Conservation (phyloP, 441 rosid genomes). For the Arabidopsis lyrata region DNA sequence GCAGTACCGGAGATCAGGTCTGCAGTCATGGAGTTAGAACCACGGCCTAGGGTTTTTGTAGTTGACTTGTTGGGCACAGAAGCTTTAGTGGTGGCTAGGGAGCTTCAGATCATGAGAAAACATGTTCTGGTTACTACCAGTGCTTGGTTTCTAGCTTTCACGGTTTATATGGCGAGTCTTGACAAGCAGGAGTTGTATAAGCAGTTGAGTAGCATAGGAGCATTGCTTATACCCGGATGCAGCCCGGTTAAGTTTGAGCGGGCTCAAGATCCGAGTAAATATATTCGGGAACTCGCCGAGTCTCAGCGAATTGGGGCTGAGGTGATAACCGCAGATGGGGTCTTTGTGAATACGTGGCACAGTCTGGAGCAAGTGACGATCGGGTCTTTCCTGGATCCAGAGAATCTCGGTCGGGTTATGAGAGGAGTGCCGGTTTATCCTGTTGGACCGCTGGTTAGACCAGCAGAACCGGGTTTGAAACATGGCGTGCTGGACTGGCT, state of each 20-base stretch:
- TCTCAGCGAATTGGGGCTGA: slow-evolving; percentile 43
- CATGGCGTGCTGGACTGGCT: slow-evolving; percentile 46
- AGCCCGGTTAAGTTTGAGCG: slow-evolving; percentile 51
- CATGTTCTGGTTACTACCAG: slow-evolving; percentile 56
- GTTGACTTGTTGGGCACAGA: slow-evolving; percentile 65
- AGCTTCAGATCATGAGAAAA: slow-evolving; percentile 50
- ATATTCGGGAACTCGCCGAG: slow-evolving; percentile 45
- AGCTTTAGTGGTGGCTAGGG: slow-evolving; percentile 55
- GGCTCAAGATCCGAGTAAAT: slow-evolving; percentile 45
- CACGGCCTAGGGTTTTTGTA: slow-evolving; percentile 47
- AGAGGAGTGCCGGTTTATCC: slow-evolving; percentile 55
- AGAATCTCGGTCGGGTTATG: slow-evolving; percentile 43
- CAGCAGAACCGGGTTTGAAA: slow-evolving; percentile 24
- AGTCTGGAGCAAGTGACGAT: slow-evolving; percentile 52
- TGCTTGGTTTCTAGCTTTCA: slow-evolving; percentile 59
- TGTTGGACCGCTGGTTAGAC: slow-evolving; percentile 58
- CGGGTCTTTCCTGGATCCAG: slow-evolving; percentile 43
- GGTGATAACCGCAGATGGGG: slow-evolving; percentile 49
- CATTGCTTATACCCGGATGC: slow-evolving; percentile 65
- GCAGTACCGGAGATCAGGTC: slow-evolving; percentile 43
- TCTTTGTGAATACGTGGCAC: slow-evolving; percentile 61
- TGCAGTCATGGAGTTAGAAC: slow-evolving; percentile 7
- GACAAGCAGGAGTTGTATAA: slow-evolving; percentile 50
- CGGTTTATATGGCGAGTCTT: slow-evolving; percentile 52
- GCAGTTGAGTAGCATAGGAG: slow-evolving; percentile 45